Evolutionary conservation across 1,284 basidiomycete species (phyloP).

Genomic region (Microbotryum saponariae): DNA sequence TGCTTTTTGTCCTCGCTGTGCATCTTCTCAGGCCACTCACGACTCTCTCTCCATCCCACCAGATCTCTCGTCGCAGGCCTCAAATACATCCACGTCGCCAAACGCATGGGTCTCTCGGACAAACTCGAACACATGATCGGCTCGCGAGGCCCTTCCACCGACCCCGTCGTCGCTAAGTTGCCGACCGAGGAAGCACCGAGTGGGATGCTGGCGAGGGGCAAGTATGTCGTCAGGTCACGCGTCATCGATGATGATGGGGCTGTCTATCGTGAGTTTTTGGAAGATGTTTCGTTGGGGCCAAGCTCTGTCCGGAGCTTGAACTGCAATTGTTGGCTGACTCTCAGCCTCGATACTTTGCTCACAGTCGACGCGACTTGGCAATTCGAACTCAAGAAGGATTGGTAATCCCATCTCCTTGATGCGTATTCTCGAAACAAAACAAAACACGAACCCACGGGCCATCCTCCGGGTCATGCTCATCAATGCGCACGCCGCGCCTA

Average conservation of each 20-base stretch:
- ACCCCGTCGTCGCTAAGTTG: conserved; percentile 44
- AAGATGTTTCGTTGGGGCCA: no score
- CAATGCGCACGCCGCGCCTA: no score
- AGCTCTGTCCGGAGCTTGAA: no score
- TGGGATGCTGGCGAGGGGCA: conserved; percentile 73
- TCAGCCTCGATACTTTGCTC: no score
- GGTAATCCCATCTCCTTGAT: no score
- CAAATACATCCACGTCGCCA: conserved; percentile 51
- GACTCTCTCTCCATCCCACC: conserved; percentile 69
- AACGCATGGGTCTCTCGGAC: conserved; percentile 56
- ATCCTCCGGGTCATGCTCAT: no score
- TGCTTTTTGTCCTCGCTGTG: conserved; percentile 72
- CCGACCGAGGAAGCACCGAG: conserved; percentile 50
- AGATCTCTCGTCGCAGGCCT: not conserved
- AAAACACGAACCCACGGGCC: no score
- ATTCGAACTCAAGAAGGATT: no score
- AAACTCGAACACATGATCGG: conserved; percentile 85
- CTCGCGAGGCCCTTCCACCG: conserved; percentile 64
- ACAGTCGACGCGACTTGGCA: no score
- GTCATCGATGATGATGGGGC: conserved; percentile 75
- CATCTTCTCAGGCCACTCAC: conserved; percentile 55
- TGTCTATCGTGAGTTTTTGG: conserved; percentile 48
- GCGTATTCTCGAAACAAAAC: no score
- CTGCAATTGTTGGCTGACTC: no score
- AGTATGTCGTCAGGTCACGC: conserved; percentile 66